These are phyloP conservation scores for Pharnaceum exiguum DNA, from an alignment of 148 eudicot species.

Conservation along the genomic window DNA sequence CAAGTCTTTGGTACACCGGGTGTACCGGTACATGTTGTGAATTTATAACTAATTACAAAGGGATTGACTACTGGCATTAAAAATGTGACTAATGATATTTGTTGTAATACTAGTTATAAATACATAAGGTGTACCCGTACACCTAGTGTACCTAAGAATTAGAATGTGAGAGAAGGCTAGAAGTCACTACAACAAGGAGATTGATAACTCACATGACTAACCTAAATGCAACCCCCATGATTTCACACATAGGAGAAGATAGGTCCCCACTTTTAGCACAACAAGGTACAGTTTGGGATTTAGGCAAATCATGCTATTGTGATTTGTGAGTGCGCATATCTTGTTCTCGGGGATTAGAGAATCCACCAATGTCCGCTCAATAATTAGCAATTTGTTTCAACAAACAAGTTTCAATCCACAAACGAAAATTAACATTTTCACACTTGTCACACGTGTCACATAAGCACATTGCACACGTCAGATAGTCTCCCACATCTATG, in stretches of 20 bases:
- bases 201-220: constrained; percentile 5
- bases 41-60: too few relatives aligned
- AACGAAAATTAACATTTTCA: background rate
- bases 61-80: too few relatives aligned
- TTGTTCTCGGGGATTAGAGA: background rate
- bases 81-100: too few relatives aligned
- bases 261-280: background rate
- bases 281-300: constrained; percentile 4
- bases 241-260: background rate
- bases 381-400: background rate
- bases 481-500: constrained; percentile 8
- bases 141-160: too few relatives aligned
- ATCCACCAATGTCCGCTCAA: constrained; percentile 11
- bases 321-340: constrained; percentile 2
- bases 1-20: too few relatives aligned
- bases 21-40: too few relatives aligned
- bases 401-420: too few relatives aligned
- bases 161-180: too few relatives aligned
- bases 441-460: constrained; percentile 3
- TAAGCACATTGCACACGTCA: constrained; percentile 12
- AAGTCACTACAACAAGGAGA: background rate
- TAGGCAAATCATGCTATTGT: background rate
- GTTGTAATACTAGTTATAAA: too few relatives aligned
- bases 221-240: background rate
- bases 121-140: too few relatives aligned